Base-by-base conservation (phyloP, 2,329 filamentous ascomycete species). In the Trichophaea hybrida region DNA sequence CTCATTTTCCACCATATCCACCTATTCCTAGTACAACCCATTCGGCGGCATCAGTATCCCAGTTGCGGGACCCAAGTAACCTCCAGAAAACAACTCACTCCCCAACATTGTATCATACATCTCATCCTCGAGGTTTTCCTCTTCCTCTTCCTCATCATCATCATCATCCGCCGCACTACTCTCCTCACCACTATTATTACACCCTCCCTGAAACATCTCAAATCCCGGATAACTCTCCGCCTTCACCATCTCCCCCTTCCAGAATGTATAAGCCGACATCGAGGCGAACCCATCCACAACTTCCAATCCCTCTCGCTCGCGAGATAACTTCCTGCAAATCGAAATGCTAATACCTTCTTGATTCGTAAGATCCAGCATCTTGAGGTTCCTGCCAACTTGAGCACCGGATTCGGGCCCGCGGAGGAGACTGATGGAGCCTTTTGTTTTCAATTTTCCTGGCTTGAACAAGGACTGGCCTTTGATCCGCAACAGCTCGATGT, bases 161-260 rank as follows among this genome's bases (percentile, higher is more conserved):
- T 17, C 17, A 10, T 50, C 46, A 31, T 24, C 46, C 10, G 8
- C 24, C 46, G 2, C 46, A 13, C 46, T 24, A 10, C 17, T 17
- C 46, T 50, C 46, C 46, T 50, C 46, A 10, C 10, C 24, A 13
- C 12, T 17, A 24, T 10, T 50, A 10, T 24, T 4, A 24, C 13
- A 1, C 24, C 17, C 46, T 2, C 46, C 46, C 12, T 8, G 13
- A 10, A 8, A 13, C 8, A 10, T 24, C 46, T 10, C 17, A 24
- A n/a, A 50, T 31, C 46, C 46, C 46, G 2, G 51, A 24, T 54
- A 35, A 31, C 31, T 13, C 51, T 54, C 51, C 2, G 34, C 51
- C 51, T 38, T 54, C 31, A 54, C 51, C 8, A 54, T 35, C n/a
- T 32, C 51, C 34, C 51, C 51, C 51, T 38, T 54, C 51, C 51